A percentile compares a stretch with the other conserved stretches of the same genome.
Evolutionary conservation across 2,329 filamentous ascomycete species (phyloP).

Genomic region (Calonectria ilicicola): DNA sequence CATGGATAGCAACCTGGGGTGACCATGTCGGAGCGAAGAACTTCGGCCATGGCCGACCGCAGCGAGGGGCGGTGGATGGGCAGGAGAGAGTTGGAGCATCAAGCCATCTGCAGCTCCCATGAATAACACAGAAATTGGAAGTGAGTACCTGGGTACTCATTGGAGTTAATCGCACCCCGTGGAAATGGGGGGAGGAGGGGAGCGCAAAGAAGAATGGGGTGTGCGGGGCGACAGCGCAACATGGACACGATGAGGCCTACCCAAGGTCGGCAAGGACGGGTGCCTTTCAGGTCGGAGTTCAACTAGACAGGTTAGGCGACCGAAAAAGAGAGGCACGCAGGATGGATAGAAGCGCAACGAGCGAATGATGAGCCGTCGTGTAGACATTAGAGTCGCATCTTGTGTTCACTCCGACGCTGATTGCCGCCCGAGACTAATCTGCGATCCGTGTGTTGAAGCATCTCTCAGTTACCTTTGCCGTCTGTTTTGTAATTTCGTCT

Average conservation of each 20-base stretch:
- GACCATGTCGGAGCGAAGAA: background rate
- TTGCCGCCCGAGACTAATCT: constrained; percentile 5
- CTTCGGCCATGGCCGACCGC: background rate
- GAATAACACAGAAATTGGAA: background rate
- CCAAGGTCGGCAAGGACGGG: background rate
- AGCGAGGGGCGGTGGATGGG: background rate
- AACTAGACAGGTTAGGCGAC: background rate
- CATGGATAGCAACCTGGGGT: background rate
- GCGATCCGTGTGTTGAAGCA: background rate
- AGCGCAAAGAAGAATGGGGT: background rate
- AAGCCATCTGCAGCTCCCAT: background rate
- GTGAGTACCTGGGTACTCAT: background rate
- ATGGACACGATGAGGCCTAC: background rate
- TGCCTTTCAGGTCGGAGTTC: background rate
- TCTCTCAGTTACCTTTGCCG: background rate
- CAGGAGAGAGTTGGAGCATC: background rate
- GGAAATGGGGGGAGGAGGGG: background rate
- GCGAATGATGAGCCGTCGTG: background rate
- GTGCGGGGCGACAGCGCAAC: background rate
- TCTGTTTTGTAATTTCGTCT: background rate
- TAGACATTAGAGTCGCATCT: background rate
- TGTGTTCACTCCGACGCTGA: background rate
- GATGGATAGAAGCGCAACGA: background rate
- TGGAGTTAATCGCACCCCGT: background rate
- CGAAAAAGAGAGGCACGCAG: background rate